Conservation (phyloP, 768 basidiomycete genomes). For the Amanita jacksonii region DNA sequence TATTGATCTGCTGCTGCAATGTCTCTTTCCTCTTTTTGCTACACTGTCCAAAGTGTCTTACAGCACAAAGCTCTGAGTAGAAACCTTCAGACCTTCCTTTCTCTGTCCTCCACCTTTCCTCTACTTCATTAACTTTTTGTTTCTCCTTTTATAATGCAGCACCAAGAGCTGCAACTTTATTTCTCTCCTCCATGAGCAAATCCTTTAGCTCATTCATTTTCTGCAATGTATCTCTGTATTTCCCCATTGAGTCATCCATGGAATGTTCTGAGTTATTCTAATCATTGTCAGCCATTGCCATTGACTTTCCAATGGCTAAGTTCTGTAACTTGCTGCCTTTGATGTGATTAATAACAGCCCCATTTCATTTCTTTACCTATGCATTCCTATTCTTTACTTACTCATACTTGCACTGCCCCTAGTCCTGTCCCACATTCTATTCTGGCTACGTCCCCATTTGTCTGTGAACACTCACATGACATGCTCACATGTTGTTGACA, state of each 20-base stretch:
- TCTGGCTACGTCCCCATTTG: no score
- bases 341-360: no score
- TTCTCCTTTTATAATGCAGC: background rate
- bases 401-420: no score
- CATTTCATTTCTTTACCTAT: no score
- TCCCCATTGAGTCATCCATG: background rate
- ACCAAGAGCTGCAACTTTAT: background rate
- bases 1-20: background rate
- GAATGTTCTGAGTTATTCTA: background rate
- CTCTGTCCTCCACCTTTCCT: background rate
- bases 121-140: background rate
- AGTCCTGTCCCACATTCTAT: no score
- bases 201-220: background rate
- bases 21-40: background rate
- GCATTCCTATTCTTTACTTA: no score
- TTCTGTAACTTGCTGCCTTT: background rate
- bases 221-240: background rate
- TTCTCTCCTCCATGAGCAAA: background rate
- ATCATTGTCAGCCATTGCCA: background rate
- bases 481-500: no score
- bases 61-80: background rate
- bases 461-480: no score
- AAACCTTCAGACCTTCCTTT: background rate
- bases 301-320: background rate
- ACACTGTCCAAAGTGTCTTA: background rate